Percentiles rank a stretch among this genome's conserved stretches.
phyloP scores from a whole-genome alignment of 2,329 filamentous ascomycete species.

The Botrytis byssoidea region DNA sequence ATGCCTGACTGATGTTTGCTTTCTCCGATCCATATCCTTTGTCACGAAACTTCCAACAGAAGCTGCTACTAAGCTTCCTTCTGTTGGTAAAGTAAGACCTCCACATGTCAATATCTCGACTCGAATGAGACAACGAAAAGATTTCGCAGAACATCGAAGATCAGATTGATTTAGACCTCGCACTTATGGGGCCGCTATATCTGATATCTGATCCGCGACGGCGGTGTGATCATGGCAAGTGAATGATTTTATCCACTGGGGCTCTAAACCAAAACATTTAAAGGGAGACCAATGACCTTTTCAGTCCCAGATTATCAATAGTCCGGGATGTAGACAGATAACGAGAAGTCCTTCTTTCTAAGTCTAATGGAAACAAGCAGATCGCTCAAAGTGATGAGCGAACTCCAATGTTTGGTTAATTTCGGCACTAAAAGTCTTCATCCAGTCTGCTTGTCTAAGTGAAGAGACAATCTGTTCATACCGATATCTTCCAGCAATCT shows the following conservation, averaged over 20 bases:
- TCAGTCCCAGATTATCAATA: background rate
- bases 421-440: background rate
- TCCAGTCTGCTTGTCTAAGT: background rate
- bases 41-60: background rate
- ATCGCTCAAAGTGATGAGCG: background rate
- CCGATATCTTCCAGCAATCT: background rate
- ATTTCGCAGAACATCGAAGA: too few species aligned
- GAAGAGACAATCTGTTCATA: background rate
- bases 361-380: background rate
- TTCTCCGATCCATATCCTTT: background rate
- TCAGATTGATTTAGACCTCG: too few species aligned
- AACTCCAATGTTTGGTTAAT: background rate
- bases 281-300: background rate
- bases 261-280: background rate
- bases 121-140: background rate
- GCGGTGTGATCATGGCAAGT: background rate
- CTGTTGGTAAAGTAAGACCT: background rate
- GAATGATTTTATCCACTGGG: background rate
- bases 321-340: background rate
- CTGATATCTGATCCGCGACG: background rate
- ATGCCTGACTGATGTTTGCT: background rate
- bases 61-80: slow-evolving; percentile 4
- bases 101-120: background rate
- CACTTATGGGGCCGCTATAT: background rate
- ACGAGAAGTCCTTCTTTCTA: background rate